Evolutionary conservation across 2,329 filamentous ascomycete species (phyloP), one percentile per base, ranked within the genome.

Genomic region (Aspergillus sp.): DNA sequence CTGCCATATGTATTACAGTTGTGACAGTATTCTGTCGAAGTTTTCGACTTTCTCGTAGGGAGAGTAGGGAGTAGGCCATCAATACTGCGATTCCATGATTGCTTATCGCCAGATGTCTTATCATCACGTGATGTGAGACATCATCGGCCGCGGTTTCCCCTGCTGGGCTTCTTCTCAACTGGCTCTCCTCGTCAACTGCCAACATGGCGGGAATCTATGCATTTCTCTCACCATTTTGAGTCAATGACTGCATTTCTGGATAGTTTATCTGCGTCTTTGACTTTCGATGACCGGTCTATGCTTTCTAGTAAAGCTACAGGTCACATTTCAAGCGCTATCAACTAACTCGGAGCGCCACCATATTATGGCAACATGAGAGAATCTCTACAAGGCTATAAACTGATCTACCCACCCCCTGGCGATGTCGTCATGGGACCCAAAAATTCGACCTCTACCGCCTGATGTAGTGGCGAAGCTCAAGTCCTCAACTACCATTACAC

Each of bases 401-500:
- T 38, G 11, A 8, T 25, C 36, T 44, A 48, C 32, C 50, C 17
- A 41, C 10, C 1, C 21, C 19, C 21, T 48, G 47, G 59, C 48
- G n/a, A 75, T 75, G 72, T 59, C 70, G 63, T 53, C 52, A 8
- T 59, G 66, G 41, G 62, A 64, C 47, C 54, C 66, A 54, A 67
- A 54, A n/a, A 94, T 95, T 70, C 82, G 82, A 65, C 86, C 82
- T 54, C 83, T 96, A 61, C 90, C 92, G 11, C 78, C 84, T 39
- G 82, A 90, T 66, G 91, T 90, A 59, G 82, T 87, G 68, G 86
- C 89, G 51, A 91, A 92, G 73, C 89, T 99, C 78, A 90, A 89
- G 72, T 96, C 94, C 0, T 96, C 94, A 0, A 86, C 87, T n/a
- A 82, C 84, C 58, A 89, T 98, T 67, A 90, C 87, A 1, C 89